Evolutionary conservation across 768 basidiomycete genomes (phyloP).

Genomic region (Termitomyces sp.): DNA sequence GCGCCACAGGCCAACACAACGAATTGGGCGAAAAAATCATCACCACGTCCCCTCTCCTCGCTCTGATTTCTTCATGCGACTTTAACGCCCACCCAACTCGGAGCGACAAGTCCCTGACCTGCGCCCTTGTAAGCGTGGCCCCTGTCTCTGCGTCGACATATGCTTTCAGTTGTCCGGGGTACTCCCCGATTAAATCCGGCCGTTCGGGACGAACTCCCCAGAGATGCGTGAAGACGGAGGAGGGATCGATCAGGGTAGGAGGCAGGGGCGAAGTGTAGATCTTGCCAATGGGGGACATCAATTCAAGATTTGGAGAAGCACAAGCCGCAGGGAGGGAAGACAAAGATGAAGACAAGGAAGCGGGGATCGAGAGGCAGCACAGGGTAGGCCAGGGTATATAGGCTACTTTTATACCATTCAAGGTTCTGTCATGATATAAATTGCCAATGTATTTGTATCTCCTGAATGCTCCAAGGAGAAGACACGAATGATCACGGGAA

Average conservation of each 20-base stretch:
- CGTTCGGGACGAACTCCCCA: constrained; percentile 25
- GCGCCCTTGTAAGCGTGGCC: constrained; percentile 47
- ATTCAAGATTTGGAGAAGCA: background rate
- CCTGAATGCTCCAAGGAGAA: background rate
- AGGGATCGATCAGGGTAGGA: constrained; percentile 28
- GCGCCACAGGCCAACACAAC: constrained; percentile 42
- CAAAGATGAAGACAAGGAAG: background rate
- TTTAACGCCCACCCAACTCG: constrained; percentile 57
- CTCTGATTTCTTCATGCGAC: constrained; percentile 28
- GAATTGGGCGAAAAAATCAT: constrained; percentile 70
- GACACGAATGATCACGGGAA: background rate
- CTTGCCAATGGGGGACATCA: constrained; percentile 4
- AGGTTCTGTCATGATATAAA: background rate
- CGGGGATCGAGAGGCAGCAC: too few relatives aligned
- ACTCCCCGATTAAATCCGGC: constrained; percentile 33
- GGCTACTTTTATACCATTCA: background rate
- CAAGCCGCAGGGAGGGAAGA: background rate
- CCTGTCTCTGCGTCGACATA: constrained; percentile 66
- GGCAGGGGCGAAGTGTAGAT: constrained; percentile 46
- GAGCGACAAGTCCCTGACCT: constrained; percentile 48
- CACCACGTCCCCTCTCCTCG: constrained; percentile 48
- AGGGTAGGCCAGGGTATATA: background rate
- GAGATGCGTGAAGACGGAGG: constrained; percentile 47
- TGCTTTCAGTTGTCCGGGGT: constrained; percentile 40
- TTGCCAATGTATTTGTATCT: too few relatives aligned